phyloP scores from a whole-genome alignment of 1,284 basidiomycete species.

The Sphagnurus paluster region DNA sequence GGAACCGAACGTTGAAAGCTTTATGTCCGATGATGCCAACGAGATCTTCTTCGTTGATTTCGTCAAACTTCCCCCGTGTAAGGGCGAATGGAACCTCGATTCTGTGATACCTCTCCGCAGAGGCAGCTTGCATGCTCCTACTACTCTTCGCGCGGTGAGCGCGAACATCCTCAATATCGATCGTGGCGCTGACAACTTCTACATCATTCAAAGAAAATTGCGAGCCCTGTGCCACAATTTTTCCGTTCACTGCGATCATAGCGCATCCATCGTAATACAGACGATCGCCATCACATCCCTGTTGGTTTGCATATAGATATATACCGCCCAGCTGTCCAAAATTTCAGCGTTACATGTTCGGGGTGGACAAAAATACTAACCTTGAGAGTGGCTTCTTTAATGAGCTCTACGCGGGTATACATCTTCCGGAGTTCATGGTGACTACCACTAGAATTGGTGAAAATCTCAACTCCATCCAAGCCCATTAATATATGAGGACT shows the following conservation, averaged over 20 bases:
- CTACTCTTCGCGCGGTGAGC: conserved; percentile 82
- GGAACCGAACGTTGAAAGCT: conserved; percentile 69
- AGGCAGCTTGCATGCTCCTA: conserved; percentile 88
- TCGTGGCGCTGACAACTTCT: conserved; percentile 92
- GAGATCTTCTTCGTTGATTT: conserved; percentile 54
- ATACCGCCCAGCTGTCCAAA: conserved; percentile 82
- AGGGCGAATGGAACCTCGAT: conserved; percentile 80
- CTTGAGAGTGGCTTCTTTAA: conserved; percentile 96
- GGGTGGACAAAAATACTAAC: conserved; percentile 38
- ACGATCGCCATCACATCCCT: conserved; percentile 97
- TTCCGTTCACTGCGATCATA: conserved; percentile 94
- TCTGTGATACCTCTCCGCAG: conserved; percentile 71
- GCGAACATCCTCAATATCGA: conserved; percentile 94
- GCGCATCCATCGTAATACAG: conserved; percentile 98
- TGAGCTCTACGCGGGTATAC: conserved; percentile 88
- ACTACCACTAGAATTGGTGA: conserved; percentile 96
- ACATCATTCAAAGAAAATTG: conserved; percentile 97
- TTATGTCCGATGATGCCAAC: conserved; percentile 44
- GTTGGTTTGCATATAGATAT: conserved; percentile 98
- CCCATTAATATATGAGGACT: conserved; percentile 98
- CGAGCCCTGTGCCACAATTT: conserved; percentile 90
- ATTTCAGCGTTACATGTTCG: background rate
- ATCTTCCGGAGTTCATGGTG: conserved; percentile 98
- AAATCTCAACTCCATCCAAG: conserved; percentile 97
- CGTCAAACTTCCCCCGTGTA: conserved; percentile 71